These are phyloP conservation scores for Verticillium zaregamsianum DNA, from an alignment of 2,329 filamentous ascomycete species.

Conservation along the genomic window DNA sequence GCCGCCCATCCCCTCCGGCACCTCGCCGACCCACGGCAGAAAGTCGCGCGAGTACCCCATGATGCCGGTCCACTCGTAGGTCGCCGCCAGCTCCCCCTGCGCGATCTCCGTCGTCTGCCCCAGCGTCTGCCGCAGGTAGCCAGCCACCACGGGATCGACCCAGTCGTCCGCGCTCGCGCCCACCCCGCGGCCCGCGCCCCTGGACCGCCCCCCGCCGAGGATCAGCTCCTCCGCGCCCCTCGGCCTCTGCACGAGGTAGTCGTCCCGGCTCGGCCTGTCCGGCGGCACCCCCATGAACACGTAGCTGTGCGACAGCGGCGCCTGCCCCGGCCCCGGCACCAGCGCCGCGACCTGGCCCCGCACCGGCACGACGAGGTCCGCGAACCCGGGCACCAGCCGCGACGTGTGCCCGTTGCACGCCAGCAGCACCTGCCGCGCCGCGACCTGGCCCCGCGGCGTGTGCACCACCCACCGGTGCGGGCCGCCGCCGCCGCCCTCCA, in stretches of 20 bases:
- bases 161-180: constrained; percentile 57
- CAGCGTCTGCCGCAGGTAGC: constrained; percentile 48
- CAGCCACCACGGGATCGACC: constrained; percentile 51
- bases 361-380: constrained; percentile 70
- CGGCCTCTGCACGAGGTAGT: constrained; percentile 71
- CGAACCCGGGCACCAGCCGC: constrained; percentile 64
- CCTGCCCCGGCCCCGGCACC: constrained; percentile 39
- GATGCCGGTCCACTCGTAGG: constrained; percentile 73
- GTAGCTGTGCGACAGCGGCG: constrained; percentile 46
- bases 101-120: constrained; percentile 26
- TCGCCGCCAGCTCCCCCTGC: constrained; percentile 40
- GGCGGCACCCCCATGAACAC: constrained; percentile 43
- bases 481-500: constrained; percentile 3
- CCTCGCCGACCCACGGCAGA: constrained; percentile 65
- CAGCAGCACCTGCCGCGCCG: constrained; percentile 62
- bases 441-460: constrained; percentile 65
- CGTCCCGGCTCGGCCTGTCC: constrained; percentile 46
- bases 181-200: constrained; percentile 47
- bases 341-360: constrained; percentile 70
- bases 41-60: constrained; percentile 72
- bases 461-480: constrained; percentile 52
- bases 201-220: constrained; percentile 64
- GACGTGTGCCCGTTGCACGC: constrained; percentile 85
- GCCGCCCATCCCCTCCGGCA: constrained; percentile 51
- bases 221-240: constrained; percentile 56